Base-by-base conservation (phyloP, 164 flowering plant species). In the Nymphaea colorata region DNA sequence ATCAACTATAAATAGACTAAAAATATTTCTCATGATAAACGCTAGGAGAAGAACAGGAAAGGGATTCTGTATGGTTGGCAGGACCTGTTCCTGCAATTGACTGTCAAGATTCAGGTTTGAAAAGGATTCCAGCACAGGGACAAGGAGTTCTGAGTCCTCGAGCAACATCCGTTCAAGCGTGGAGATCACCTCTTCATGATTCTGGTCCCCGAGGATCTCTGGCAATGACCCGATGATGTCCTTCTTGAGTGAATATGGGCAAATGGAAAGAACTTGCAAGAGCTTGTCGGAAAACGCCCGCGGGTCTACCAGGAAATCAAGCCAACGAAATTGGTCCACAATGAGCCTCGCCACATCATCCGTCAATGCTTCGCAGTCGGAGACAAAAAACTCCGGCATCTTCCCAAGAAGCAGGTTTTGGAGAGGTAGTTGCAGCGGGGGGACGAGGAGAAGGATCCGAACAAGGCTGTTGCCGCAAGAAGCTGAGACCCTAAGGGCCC, bases 191-290 rank as follows among this genome's bases (percentile, higher is more conserved):
- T 73, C 68, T 69, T 73, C 79, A 67, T 80, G 79, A 64, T 72
- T 76, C 71, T 81, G 81, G 71, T 85, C 90, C 5, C 90, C 97
- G 55, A 91, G 71, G 6, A 91, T 85, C 83, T 91, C 98, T 0
- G 98, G 94, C 70, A 91, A 72, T 3, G 96, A 87, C 25, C 89
- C 98, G 68, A 91, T 86, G 4, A 91, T 89, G 80, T 91, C 98
- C 64, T 85, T 87, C 84, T 89, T 91, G 47, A 91, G 71, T 68
- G 78, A 72, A 11, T 79, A 6, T 18, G 98, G 96, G 64, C 87
- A 81, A 65, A 89, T 85, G 0, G 91, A 85, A 10, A 91, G 76
- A 11, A 89, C 88, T 75, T 87, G 84, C 76, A 91, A 65, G 66
- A 91, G 71, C 70, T 84, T 91, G 41, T 85, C 85, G 4, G 82